Evolutionary conservation across 768 basidiomycete genomes (phyloP), one percentile per base, ranked within the genome.

Genomic region (Termitomyces sp.): DNA sequence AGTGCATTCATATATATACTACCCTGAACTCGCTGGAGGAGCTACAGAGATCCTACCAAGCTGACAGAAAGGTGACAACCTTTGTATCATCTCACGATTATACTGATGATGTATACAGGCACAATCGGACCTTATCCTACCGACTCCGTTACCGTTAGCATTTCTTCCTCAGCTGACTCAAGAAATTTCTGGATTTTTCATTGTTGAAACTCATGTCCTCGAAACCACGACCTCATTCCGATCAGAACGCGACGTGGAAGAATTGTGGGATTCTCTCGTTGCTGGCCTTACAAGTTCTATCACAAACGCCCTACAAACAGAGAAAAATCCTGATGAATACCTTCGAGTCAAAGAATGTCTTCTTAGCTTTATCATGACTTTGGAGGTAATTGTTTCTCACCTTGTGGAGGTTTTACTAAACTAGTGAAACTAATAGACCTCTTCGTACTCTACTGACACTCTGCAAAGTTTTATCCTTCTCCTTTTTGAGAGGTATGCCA

Each of bases 101-200:
- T 30, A 9, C 44, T 59, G 26, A 56, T 14, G 28, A 26, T 28
- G 23, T 47, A 57, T 50, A 5, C 64, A 97, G 96, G 93, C 95
- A 0, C 97, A 99, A 90, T 96, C 97, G 2, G 91, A 91, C 63
- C 83, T 99, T 9, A 97, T 98, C 70, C 83, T 99, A 32, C 94
- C 91, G 1, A 77, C 77, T 30, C 87, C 88, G 0, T 77, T 93
- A 23, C 82, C 85, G 33, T 66, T 93, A 36, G 69, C 79, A 2
- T 81, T 88, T 3, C 82, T 98, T 5, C 79, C 88, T 1, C 70
- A 82, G n/a, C 77, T 98, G 23, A 89, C 92, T 28, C 90, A 96
- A 70, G 93, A 98, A 72, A 91, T 98, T 62, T 89, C 94, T 40
- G 97, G 97, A 0, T 99, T 97, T 74, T 99, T 98, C 75, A 94